phyloP scores from a whole-genome alignment of 768 basidiomycete species.

The Flagelloscypha sp. region DNA sequence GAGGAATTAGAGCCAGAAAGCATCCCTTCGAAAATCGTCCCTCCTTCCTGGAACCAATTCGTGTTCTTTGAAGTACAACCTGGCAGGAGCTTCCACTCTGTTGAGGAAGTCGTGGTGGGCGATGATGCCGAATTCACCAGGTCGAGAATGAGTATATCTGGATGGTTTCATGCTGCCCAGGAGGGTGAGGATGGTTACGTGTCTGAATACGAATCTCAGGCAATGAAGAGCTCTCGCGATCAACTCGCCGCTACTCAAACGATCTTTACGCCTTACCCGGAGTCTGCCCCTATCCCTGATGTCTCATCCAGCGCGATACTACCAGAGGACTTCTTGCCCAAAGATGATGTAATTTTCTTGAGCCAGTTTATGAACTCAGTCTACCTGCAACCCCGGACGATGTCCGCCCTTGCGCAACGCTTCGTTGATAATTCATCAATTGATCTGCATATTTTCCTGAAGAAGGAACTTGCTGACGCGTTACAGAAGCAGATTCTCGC shows the following conservation, averaged over 20 bases:
- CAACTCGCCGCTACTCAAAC: conserved; percentile 76
- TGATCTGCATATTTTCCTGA: conserved; percentile 83
- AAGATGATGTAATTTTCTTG: conserved; percentile 63
- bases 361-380: conserved; percentile 81
- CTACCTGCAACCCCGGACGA: conserved; percentile 77
- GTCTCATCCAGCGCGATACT: conserved; percentile 46
- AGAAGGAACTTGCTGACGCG: conserved; percentile 52
- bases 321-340: conserved; percentile 45
- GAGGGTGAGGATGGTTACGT: conserved; percentile 86
- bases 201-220: conserved; percentile 32
- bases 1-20: conserved; percentile 63
- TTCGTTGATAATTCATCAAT: conserved; percentile 85
- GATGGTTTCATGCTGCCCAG: conserved; percentile 94
- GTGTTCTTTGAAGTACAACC: conserved; percentile 91
- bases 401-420: conserved; percentile 68
- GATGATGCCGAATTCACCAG: conserved; percentile 58
- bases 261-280: conserved; percentile 47
- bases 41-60: conserved; percentile 85
- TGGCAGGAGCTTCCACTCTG: conserved; percentile 90
- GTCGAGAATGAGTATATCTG: conserved; percentile 80
- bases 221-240: conserved; percentile 73
- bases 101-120: conserved; percentile 91
- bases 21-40: conserved; percentile 56
- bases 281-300: conserved; percentile 28
- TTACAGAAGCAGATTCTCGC: conserved; percentile 61